phyloP scores from a whole-genome alignment of 2,329 filamentous ascomycete genomes.

The Botrytis fragariae region DNA sequence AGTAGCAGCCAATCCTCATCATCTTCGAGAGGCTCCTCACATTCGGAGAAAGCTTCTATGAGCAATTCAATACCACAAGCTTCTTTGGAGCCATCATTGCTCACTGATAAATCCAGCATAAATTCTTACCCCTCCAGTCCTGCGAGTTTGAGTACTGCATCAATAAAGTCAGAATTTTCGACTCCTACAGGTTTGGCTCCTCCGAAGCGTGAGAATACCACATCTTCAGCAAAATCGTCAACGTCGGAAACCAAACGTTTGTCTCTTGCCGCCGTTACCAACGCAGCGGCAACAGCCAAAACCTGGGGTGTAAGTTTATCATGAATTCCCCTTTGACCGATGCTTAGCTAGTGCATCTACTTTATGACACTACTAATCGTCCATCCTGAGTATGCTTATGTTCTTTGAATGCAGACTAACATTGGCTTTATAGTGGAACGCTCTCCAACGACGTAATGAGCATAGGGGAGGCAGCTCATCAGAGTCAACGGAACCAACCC shows the following conservation, averaged over 20 bases:
- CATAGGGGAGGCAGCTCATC: conserved; percentile 28
- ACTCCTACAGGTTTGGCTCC: conserved; percentile 44
- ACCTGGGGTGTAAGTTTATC: conserved; percentile 49
- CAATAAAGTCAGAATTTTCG: conserved; percentile 42
- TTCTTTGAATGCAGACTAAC: background rate
- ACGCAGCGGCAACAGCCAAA: conserved; percentile 54
- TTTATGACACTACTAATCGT: background rate
- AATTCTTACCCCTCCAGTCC: conserved; percentile 38
- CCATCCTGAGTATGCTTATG: background rate
- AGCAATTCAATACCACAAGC: conserved; percentile 37
- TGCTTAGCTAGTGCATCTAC: background rate
- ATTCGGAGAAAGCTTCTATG: conserved; percentile 41
- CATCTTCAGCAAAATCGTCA: conserved; percentile 34
- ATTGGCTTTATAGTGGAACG: conserved; percentile 44
- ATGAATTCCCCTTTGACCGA: background rate
- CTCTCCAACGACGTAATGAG: conserved; percentile 50
- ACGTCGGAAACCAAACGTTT: conserved; percentile 45
- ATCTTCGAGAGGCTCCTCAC: conserved; percentile 43
- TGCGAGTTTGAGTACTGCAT: conserved; percentile 39
- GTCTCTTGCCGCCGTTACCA: conserved; percentile 54
- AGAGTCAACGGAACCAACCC: conserved; percentile 44
- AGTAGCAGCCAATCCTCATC: conserved; percentile 50
- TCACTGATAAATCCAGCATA: conserved; percentile 19
- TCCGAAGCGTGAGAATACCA: conserved; percentile 39
- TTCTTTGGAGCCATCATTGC: conserved; percentile 24